A percentile compares a stretch with the other conserved stretches of the same genome.
Evolutionary conservation across 1,139 yeast genomes (phyloP).

Genomic region (Pneumocystis sp.): DNA sequence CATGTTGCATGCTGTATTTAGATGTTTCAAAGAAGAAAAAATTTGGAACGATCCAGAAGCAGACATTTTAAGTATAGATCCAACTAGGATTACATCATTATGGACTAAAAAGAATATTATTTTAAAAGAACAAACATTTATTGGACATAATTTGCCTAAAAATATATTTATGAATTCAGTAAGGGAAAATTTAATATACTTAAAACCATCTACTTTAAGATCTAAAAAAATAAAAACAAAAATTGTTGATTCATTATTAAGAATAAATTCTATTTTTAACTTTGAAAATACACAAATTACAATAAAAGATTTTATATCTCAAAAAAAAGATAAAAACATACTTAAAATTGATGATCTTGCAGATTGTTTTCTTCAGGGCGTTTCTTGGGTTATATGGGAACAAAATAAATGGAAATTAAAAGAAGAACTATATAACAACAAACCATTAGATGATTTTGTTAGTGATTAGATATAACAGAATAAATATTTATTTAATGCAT

Average conservation of each 20-base stretch:
- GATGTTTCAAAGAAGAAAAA: not conserved
- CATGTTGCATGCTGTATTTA: conserved; percentile 5
- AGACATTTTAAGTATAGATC: not conserved
- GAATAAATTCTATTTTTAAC: not conserved
- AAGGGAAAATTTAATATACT: not conserved
- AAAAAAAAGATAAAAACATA: not conserved
- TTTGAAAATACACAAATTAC: not conserved
- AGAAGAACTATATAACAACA: not conserved
- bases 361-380: conserved; percentile 4
- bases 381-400: conserved; percentile 8
- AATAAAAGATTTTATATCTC: not conserved
- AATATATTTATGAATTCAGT: not conserved
- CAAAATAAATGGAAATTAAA: not conserved
- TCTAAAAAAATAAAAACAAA: not conserved
- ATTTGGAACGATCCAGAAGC: not conserved
- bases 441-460: not conserved
- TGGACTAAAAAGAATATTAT: not conserved
- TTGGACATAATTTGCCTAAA: not conserved
- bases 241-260: not conserved
- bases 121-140: not conserved
- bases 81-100: not conserved
- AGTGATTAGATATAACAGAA: not conserved
- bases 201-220: not conserved
- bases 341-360: conserved; percentile 6
- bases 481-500: not conserved